phyloP scores from a whole-genome alignment of 164 flowering plant genomes.

The Liquidambar formosana region DNA sequence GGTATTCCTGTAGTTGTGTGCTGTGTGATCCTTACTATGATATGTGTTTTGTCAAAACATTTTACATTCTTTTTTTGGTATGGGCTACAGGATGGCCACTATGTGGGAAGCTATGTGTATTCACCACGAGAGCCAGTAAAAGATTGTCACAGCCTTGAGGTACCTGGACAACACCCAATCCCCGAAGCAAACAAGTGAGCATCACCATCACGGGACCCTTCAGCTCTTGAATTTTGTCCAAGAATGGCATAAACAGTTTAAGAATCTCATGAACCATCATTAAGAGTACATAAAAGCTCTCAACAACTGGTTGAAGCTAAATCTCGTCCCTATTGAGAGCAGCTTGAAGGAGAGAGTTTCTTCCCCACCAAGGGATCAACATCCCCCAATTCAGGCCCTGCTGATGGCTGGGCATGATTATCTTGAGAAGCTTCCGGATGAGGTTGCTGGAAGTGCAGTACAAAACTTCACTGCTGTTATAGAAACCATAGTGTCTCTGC shows the following conservation, averaged over 20 bases:
- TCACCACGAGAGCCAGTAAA: slow-evolving; percentile 64
- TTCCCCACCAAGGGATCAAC: slow-evolving; percentile 36
- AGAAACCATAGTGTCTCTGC: slow-evolving; percentile 31
- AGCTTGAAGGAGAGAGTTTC: slow-evolving; percentile 46
- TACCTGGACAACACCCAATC: slow-evolving; percentile 53
- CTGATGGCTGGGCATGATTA: slow-evolving; percentile 38
- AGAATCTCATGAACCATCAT: slow-evolving; percentile 59
- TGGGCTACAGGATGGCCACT: slow-evolving; percentile 59
- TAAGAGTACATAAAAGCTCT: slow-evolving; percentile 70
- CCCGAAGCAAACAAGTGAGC: slow-evolving; percentile 66
- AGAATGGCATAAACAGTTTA: slow-evolving; percentile 69
- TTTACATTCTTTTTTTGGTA: background rate
- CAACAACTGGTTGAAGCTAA: slow-evolving; percentile 71
- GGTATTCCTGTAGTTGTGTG: no score
- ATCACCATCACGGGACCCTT: slow-evolving; percentile 63
- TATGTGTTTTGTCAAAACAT: background rate
- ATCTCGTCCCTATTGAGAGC: slow-evolving; percentile 53
- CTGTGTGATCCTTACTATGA: no score
- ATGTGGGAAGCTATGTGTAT: slow-evolving; percentile 85
- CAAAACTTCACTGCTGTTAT: slow-evolving; percentile 36
- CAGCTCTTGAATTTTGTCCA: slow-evolving; percentile 58
- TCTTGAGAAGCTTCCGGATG: slow-evolving; percentile 42
- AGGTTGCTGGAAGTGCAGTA: slow-evolving; percentile 34
- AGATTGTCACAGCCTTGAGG: slow-evolving; percentile 42
- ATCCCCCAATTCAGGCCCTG: slow-evolving; percentile 38